Conservation (phyloP, 495 filamentous ascomycete genomes). For the Aspergillus cavernicola region DNA sequence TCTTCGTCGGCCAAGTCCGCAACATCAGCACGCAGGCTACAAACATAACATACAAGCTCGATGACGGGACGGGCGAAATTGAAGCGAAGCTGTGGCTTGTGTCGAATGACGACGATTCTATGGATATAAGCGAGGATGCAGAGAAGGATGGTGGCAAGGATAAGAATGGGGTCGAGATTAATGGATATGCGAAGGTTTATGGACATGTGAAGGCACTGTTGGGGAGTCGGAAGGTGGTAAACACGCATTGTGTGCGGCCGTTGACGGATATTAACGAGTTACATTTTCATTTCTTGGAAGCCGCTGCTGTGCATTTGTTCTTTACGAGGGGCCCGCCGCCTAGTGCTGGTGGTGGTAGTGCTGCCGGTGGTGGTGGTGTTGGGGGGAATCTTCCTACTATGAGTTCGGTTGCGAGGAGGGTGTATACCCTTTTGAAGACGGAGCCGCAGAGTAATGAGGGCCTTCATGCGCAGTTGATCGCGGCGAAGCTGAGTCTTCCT, state of each 20-base stretch:
- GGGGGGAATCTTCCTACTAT: constrained; percentile 39
- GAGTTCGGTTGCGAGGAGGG: constrained; percentile 55
- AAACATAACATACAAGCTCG: constrained; percentile 86
- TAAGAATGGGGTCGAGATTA: constrained; percentile 53
- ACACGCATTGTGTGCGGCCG: constrained; percentile 73
- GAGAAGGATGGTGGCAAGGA: constrained; percentile 27
- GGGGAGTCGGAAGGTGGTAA: constrained; percentile 74
- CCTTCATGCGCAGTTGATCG: constrained; percentile 71
- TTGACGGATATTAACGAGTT: constrained; percentile 87
- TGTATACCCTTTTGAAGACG: constrained; percentile 62
- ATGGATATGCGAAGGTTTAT: constrained; percentile 77
- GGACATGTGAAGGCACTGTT: constrained; percentile 70
- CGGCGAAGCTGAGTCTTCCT: constrained; percentile 56
- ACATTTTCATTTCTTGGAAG: constrained; percentile 83
- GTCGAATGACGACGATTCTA: constrained; percentile 45
- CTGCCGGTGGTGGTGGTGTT: constrained; percentile 30
- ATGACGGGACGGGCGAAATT: constrained; percentile 89
- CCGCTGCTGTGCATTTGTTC: constrained; percentile 79
- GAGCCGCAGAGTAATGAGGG: constrained; percentile 73
- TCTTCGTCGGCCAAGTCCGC: constrained; percentile 85
- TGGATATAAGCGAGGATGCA: constrained; percentile 36
- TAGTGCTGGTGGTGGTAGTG: constrained; percentile 27
- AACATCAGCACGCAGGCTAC: constrained; percentile 81
- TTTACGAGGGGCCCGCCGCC: constrained; percentile 71
- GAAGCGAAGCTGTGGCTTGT: constrained; percentile 95